phyloP scores from a whole-genome alignment of 2,329 filamentous ascomycete genomes.

The Chaetomiaceae sp. region DNA sequence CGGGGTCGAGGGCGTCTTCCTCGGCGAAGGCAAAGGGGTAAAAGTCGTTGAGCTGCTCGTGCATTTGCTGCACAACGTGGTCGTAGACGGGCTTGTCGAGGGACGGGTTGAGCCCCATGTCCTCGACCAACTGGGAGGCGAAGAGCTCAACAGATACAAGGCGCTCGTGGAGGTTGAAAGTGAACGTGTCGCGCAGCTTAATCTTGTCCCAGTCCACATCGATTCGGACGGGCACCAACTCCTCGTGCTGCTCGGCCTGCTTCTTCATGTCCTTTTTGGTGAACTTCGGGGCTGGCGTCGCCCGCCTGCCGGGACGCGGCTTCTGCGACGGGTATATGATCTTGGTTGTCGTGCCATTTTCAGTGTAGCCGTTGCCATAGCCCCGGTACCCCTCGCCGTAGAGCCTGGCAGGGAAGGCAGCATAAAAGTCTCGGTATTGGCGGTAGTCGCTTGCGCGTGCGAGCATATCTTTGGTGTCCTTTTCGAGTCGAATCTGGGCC shows the following conservation, averaged over 20 bases:
- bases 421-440: constrained; percentile 52
- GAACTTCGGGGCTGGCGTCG: constrained; percentile 68
- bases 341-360: constrained; percentile 60
- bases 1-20: constrained; percentile 84
- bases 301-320: constrained; percentile 70
- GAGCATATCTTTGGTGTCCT: constrained; percentile 58
- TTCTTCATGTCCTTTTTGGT: constrained; percentile 73
- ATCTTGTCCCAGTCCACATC: constrained; percentile 96
- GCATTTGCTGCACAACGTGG: constrained; percentile 63
- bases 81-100: constrained; percentile 60
- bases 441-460: constrained; percentile 68
- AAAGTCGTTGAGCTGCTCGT: constrained; percentile 87
- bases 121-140: constrained; percentile 84
- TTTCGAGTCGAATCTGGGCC: constrained; percentile 50
- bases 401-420: constrained; percentile 53
- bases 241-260: constrained; percentile 87
- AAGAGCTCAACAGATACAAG: constrained; percentile 76
- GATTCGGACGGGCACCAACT: constrained; percentile 83
- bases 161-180: constrained; percentile 95
- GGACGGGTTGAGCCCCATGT: constrained; percentile 75
- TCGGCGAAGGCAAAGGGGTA: constrained; percentile 88
- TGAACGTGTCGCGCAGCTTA: constrained; percentile 93
- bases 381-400: constrained; percentile 78
- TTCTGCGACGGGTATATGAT: constrained; percentile 78
- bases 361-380: constrained; percentile 83